Base-by-base conservation (phyloP, 352 stramenopile species). In the Phytophthora lateralis region DNA sequence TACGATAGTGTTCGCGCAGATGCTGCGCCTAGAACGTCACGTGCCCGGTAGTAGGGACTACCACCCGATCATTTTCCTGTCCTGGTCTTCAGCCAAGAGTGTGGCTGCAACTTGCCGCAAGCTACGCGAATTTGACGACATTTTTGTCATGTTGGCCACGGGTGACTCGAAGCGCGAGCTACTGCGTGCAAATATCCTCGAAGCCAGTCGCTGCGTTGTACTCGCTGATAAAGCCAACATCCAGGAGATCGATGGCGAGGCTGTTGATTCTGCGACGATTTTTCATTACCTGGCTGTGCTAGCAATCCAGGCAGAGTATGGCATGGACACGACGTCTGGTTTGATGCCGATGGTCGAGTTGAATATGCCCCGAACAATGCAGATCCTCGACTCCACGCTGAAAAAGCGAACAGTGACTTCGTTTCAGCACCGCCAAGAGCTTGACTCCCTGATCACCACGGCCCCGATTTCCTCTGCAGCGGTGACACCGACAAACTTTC, bases 241-340 rank as follows among this genome's bases (percentile, higher is more conserved):
- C 49, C 64, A 78, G 32, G 63, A 85, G 11, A 48, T 89, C 11
- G 81, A 90, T 45, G 81, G 76, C 29, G 81, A 86, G 37, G 67
- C 62, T n/a, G 60, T 90, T 20, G 76, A 90, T 35, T 75, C 68
- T 41, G 72, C 74, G 7, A 88, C 77, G 9, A 90, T 89, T 32
- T 85, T 89, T 45, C 81, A 88, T 30, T 90, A 88, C 49, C 55
- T 90, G 15, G 80, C 76, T 27, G 73, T 90, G 10, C 46, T 86
- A 32, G 79, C 78, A 15, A 89, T 90, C 51, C 72, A 88, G 61
- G 72, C 72, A 6, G 80, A 89, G 26, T 76, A 73, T 38, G 66
- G 72, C 4, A 60, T 74, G 38, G 67, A 78, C 60, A 71, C 76
- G 17, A 80, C 66, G 2, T 72, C 71, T 27, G 68, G 75, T 9